A percentile compares a stretch with the other conserved stretches of the same genome.
Conservation (phyloP, 805 yeast genomes). For the Metschnikowia anglica region DNA sequence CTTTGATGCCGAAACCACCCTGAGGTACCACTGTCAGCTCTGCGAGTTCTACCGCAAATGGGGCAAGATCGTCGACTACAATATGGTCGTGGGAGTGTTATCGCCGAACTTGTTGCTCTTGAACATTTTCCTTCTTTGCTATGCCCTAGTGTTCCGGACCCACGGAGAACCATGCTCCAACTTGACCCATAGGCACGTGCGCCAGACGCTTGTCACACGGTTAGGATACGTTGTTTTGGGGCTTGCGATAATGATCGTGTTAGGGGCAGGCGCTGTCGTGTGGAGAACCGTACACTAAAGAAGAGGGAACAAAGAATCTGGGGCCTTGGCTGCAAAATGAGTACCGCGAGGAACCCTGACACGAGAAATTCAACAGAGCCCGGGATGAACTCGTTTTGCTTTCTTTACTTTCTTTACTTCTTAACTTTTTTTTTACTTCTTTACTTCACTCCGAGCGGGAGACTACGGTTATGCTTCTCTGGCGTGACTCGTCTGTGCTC, state of each 20-base stretch:
- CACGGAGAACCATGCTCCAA: conserved; percentile 13
- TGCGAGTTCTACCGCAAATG: conserved; percentile 13
- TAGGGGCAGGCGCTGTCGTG: conserved; percentile 8
- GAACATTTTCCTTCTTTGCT: conserved; percentile 6
- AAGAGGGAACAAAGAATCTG: too few species aligned
- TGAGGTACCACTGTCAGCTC: conserved; percentile 12
- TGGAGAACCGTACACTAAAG: conserved; percentile 7
- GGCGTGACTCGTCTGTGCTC: neutral
- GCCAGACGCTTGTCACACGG: conserved; percentile 11
- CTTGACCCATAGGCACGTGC: conserved; percentile 13
- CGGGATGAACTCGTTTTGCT: neutral
- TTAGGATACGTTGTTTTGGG: conserved; percentile 8
- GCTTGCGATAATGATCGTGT: conserved; percentile 6
- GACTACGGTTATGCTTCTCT: too few species aligned
- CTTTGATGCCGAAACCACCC: conserved; percentile 9
- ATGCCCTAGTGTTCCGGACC: conserved; percentile 5
- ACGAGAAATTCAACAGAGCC: too few species aligned
- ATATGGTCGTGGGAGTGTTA: conserved; percentile 12
- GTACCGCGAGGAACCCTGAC: too few species aligned
- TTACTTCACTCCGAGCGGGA: too few species aligned
- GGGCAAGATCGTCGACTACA: conserved; percentile 15
- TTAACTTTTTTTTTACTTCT: too few species aligned
- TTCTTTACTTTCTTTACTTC: neutral
- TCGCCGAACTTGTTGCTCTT: conserved; percentile 17
- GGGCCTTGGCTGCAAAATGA: too few species aligned